These are phyloP conservation scores for Gossypium thurberi DNA, from an alignment of 345 rosid species.

Conservation along the genomic window DNA sequence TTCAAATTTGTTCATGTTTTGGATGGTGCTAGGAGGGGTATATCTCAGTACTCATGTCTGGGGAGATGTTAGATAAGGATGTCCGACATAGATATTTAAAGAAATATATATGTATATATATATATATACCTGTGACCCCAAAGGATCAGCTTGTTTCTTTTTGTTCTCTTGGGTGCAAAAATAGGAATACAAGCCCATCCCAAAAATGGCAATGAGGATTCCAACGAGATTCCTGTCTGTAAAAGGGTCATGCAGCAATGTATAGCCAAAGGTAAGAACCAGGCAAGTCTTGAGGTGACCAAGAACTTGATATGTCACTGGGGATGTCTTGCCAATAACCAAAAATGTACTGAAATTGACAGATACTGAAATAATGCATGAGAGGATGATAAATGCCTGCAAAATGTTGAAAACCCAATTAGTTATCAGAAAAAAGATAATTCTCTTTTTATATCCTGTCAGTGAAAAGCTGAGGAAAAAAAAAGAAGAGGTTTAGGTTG, in stretches of 20 bases:
- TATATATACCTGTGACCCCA: constrained; percentile 52
- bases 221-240: constrained; percentile 78
- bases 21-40: no score
- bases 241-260: constrained; percentile 86
- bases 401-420: neutral
- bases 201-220: constrained; percentile 72
- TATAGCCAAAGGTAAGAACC: constrained; percentile 86
- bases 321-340: constrained; percentile 97
- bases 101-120: neutral
- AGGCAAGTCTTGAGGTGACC: constrained; percentile 97
- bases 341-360: constrained; percentile 96
- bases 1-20: no score
- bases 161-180: constrained; percentile 78
- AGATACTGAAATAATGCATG: constrained; percentile 80
- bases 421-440: no score
- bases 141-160: constrained; percentile 60
- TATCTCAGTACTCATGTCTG: neutral
- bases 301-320: constrained; percentile 94
- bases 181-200: constrained; percentile 90
- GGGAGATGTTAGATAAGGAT: neutral
- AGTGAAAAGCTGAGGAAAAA: no score
- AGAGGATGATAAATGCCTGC: constrained; percentile 79
- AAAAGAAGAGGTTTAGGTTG: neutral
- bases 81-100: neutral
- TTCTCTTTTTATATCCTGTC: neutral